Evolutionary conservation across 345 rosid species (phyloP), one percentile per base, ranked within the genome.

Genomic region (Ceriops tagal): DNA sequence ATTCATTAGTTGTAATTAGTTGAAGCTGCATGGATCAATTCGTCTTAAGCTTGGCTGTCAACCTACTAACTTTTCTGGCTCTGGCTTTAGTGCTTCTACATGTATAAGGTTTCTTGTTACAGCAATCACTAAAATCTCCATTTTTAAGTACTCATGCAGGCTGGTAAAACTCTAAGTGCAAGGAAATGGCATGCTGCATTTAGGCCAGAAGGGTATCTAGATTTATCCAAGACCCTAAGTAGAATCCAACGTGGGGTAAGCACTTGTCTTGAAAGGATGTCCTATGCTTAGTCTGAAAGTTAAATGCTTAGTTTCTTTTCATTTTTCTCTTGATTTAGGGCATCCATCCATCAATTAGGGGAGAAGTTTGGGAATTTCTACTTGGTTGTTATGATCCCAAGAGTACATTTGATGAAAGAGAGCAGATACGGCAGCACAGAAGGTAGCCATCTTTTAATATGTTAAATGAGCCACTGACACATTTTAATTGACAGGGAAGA

Each of bases 361-460:
- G 96, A 73, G 99, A 96, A 88, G 99, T 96, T 20, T 96, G 98
- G 99, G 99, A 96, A 72, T 90, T 96, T 77, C 78, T 96, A 46
- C 97, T 96, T 64, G 93, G 92, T 27, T 96, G 99, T 81, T 96
- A 80, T 90, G 95, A 88, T 73, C 89, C 97, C 71, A 85, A 71
- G 78, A 96, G 99, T 71, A 85, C 98, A 61, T 96, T 85, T 47
- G 93, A 85, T 6, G 98, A 96, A 75, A 86, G 99, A 77, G 96
- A 90, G 39, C 80, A 88, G 78, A 82, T 88, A 62, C 85, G 95
- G 56, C 82, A 83, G 71, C 71, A 56, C 66, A 89, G 97, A 77
- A 96, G 99, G 99, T 96, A 77, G 37, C 27, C 49, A 49, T 19
- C 21, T 49, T 66, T 72, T 75, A 27, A 60, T 72, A 35, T 18